Conservation (phyloP, 176 grass and related monocot genomes). For the Chrysopogon serrulatus region DNA sequence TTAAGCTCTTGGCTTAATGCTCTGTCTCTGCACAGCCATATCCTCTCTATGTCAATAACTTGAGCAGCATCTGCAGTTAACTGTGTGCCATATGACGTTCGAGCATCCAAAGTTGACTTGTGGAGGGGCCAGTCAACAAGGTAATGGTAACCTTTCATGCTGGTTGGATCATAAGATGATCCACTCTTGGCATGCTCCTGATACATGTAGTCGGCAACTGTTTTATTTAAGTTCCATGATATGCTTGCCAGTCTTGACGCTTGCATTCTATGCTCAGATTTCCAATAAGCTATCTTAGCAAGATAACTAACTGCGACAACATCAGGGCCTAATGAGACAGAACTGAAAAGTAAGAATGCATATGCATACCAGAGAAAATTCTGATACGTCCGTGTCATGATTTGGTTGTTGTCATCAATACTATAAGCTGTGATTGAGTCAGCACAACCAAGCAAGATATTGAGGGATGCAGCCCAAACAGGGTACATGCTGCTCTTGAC, state of each 20-base stretch:
- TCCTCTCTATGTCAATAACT: neutral
- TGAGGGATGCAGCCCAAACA: neutral
- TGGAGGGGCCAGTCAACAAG: neutral
- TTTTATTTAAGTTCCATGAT: conserved; percentile 30
- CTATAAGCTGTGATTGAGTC: neutral
- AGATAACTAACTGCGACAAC: too few relatives aligned
- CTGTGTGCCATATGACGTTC: neutral
- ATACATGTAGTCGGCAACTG: conserved; percentile 31
- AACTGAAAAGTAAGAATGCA: neutral
- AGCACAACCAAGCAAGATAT: neutral
- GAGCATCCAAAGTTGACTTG: neutral
- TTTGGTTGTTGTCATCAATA: neutral
- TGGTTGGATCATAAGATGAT: neutral
- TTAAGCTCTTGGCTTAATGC: neutral
- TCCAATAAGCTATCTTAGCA: neutral
- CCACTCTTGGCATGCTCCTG: neutral
- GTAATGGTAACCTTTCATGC: conserved; percentile 31
- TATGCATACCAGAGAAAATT: neutral
- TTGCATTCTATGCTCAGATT: neutral
- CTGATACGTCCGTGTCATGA: neutral
- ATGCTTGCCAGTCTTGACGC: neutral
- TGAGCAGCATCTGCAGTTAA: neutral
- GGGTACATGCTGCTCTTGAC: neutral
- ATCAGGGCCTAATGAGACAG: too few relatives aligned
- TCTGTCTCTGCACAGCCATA: neutral